phyloP scores from a whole-genome alignment of 2,329 filamentous ascomycete genomes.

The Camptophora hylomeconis region DNA sequence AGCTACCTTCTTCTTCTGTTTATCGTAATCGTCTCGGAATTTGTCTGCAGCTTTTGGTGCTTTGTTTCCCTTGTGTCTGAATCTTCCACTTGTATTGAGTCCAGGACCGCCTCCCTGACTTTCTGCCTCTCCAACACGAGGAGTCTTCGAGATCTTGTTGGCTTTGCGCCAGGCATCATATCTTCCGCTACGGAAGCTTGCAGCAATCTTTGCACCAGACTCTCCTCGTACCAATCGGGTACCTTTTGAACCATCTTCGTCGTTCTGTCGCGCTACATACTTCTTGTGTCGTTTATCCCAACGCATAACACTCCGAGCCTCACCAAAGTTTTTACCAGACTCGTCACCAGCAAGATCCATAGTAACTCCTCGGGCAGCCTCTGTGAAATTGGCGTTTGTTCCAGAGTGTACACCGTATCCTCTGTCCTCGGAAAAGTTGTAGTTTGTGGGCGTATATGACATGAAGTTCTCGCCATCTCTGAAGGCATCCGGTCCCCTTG shows the following conservation, averaged over 20 bases:
- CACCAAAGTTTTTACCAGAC: constrained; percentile 62
- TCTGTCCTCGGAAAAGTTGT: constrained; percentile 74
- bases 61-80: constrained; percentile 74
- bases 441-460: constrained; percentile 76
- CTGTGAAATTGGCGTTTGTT: constrained; percentile 63
- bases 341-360: constrained; percentile 95
- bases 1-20: constrained; percentile 76
- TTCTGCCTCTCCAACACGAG: constrained; percentile 73
- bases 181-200: constrained; percentile 80
- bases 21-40: constrained; percentile 78
- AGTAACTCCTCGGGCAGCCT: constrained; percentile 70
- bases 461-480: constrained; percentile 88
- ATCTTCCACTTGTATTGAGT: constrained; percentile 38
- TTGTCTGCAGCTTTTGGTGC: constrained; percentile 91
- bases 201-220: constrained; percentile 89
- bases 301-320: constrained; percentile 64
- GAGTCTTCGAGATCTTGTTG: constrained; percentile 66
- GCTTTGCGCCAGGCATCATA: constrained; percentile 87
- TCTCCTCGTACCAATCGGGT: constrained; percentile 74
- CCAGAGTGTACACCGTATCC: constrained; percentile 88
- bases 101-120: constrained; percentile 15
- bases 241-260: constrained; percentile 76
- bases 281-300: constrained; percentile 98
- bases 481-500: constrained; percentile 52
- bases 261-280: constrained; percentile 83